phyloP scores from a whole-genome alignment of 2,329 filamentous ascomycete genomes.

The Scedosporium boydii region DNA sequence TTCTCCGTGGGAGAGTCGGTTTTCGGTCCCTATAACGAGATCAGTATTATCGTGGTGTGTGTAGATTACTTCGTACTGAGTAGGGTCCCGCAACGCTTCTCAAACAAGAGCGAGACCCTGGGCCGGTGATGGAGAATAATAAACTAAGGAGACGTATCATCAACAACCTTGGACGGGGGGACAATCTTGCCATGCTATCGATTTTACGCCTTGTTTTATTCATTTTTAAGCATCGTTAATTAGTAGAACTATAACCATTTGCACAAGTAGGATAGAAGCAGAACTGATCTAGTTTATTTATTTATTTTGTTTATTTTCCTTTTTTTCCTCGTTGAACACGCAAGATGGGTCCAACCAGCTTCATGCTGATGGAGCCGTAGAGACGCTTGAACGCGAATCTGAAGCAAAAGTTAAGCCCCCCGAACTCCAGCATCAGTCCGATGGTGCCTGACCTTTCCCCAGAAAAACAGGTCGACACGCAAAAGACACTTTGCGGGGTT shows the following conservation, averaged over 20 bases:
- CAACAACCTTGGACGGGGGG: background rate
- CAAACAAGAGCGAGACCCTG: constrained; percentile 1
- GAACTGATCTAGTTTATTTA: too few species aligned
- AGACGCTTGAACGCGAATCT: too few species aligned
- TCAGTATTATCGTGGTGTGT: too few species aligned
- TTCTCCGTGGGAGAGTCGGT: background rate
- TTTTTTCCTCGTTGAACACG: background rate
- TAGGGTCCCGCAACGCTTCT: background rate
- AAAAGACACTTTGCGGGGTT: background rate
- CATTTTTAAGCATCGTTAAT: background rate
- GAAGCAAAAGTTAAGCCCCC: background rate
- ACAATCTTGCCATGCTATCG: background rate
- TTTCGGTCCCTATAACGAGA: too few species aligned
- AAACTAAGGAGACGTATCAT: background rate
- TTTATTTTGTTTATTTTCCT: background rate
- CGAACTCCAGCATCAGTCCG: background rate
- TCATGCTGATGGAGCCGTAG: too few species aligned
- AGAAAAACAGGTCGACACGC: background rate
- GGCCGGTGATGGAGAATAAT: background rate
- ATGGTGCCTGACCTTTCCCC: background rate
- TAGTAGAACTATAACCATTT: too few species aligned
- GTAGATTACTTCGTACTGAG: too few species aligned
- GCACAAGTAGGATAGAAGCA: too few species aligned
- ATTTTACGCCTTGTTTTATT: background rate
- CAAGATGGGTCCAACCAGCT: too few species aligned